Evolutionary conservation across 73 alveolate species (phyloP).

Genomic region (Uronychia binucleata): DNA sequence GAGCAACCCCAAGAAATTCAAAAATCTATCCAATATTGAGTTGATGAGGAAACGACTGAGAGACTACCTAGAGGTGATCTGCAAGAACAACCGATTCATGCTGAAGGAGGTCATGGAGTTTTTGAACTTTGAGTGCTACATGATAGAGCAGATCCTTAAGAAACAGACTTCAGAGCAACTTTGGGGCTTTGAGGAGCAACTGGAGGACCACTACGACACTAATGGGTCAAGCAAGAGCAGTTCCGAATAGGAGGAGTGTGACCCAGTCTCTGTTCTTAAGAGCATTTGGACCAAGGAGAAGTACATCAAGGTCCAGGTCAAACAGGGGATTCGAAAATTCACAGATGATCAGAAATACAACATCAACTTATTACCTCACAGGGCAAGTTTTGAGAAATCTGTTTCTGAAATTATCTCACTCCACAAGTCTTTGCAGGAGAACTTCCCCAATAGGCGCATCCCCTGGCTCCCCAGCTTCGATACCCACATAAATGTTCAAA

Average conservation of each 20-base stretch:
- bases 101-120: not conserved
- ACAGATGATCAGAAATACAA: not conserved
- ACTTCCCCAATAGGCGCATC: not conserved
- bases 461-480: not conserved
- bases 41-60: not conserved
- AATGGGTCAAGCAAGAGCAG: not conserved
- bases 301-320: not conserved
- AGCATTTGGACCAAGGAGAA: not conserved
- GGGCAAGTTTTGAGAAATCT: not conserved
- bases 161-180: not conserved
- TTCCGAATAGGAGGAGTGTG: not conserved
- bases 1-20: not conserved
- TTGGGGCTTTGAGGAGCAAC: not conserved
- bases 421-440: not conserved
- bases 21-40: not conserved
- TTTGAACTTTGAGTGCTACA: not conserved
- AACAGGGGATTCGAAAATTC: not conserved
- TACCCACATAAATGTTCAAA: not conserved
- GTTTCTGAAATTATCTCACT: not conserved
- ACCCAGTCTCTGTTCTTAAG: not conserved
- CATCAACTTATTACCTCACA: not conserved
- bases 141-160: not conserved
- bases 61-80: not conserved
- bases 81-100: not conserved
- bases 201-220: not conserved